A percentile compares a stretch with the other conserved stretches of the same genome.
phyloP scores from a whole-genome alignment of 2,329 filamentous ascomycete genomes.

The Calonectria honghensis region DNA sequence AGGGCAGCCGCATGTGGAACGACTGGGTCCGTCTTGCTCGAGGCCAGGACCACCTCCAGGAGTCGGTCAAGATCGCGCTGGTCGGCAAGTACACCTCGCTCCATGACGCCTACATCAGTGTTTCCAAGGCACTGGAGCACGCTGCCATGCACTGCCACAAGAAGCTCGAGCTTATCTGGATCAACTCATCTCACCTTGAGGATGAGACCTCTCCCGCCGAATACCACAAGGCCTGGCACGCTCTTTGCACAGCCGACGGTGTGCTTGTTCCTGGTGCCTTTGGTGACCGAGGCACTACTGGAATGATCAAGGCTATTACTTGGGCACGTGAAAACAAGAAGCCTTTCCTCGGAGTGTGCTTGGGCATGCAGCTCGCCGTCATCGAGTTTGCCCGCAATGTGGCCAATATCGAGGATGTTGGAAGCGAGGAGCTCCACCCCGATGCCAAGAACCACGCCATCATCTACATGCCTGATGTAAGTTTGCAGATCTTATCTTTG shows the following conservation, averaged over 20 bases:
- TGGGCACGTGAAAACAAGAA: conserved; percentile 89
- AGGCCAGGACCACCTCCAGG: conserved; percentile 69
- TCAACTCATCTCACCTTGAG: conserved; percentile 91
- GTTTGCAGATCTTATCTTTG: neutral
- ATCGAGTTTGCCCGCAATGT: conserved; percentile 90
- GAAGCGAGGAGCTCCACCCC: conserved; percentile 73
- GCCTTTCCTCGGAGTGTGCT: conserved; percentile 91
- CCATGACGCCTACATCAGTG: conserved; percentile 89
- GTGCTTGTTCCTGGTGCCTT: conserved; percentile 80
- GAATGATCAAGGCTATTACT: conserved; percentile 90
- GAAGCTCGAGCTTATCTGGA: conserved; percentile 87
- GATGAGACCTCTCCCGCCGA: conserved; percentile 80
- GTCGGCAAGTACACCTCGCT: conserved; percentile 94
- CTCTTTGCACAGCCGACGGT: conserved; percentile 81
- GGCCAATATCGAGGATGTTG: conserved; percentile 71
- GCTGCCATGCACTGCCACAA: conserved; percentile 89
- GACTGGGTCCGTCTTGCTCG: conserved; percentile 78
- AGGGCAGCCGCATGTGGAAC: conserved; percentile 48
- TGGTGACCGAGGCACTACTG: conserved; percentile 86
- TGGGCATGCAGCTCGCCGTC: conserved; percentile 95
- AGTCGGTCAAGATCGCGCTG: conserved; percentile 85
- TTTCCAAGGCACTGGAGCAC: conserved; percentile 91
- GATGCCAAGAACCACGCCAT: conserved; percentile 81
- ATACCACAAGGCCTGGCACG: conserved; percentile 91
- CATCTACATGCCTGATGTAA: conserved; percentile 85